phyloP scores from a whole-genome alignment of 2,329 filamentous ascomycete species.

The Rasamsonia emersonii region DNA sequence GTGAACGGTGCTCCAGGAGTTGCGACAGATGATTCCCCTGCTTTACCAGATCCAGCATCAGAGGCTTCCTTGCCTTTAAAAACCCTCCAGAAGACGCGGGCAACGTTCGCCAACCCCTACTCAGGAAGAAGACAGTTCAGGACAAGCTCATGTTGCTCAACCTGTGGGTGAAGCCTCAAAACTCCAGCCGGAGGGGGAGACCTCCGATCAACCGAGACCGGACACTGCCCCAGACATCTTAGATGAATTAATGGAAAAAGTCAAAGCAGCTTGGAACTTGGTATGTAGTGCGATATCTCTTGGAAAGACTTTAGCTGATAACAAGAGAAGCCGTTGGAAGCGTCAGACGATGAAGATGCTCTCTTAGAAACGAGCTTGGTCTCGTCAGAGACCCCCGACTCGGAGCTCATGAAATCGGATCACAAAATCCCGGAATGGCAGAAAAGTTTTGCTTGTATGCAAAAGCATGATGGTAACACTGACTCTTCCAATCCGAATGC shows the following conservation, averaged over 20 bases:
- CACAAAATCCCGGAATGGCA: constrained; percentile 22
- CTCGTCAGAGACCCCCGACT: constrained; percentile 11
- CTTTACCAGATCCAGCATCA: constrained; percentile 3
- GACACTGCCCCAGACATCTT: constrained; percentile 45
- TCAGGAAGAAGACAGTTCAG: constrained; percentile 8
- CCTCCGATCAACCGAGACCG: constrained; percentile 4
- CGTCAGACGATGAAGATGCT: constrained; percentile 18
- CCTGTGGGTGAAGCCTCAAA: background rate
- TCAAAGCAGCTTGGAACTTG: constrained; percentile 53
- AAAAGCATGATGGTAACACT: constrained; percentile 40
- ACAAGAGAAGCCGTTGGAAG: constrained; percentile 25
- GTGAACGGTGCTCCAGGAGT: constrained; percentile 13
- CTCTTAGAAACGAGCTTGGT: too few relatives aligned
- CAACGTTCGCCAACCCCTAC: constrained; percentile 11
- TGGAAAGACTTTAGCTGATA: constrained; percentile 9
- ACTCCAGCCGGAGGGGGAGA: constrained; percentile 5
- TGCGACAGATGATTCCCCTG: background rate
- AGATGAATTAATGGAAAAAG: constrained; percentile 55
- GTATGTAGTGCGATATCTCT: constrained; percentile 20
- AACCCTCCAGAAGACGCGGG: constrained; percentile 11
- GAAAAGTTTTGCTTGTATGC: constrained; percentile 51
- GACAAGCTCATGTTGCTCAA: constrained; percentile 5
- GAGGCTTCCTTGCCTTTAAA: constrained; percentile 22
- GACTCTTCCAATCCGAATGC: constrained; percentile 58
- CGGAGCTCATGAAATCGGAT: constrained; percentile 9